phyloP scores from a whole-genome alignment of 192 early-diverging fungal genomes.

The Entomortierella lignicola region DNA sequence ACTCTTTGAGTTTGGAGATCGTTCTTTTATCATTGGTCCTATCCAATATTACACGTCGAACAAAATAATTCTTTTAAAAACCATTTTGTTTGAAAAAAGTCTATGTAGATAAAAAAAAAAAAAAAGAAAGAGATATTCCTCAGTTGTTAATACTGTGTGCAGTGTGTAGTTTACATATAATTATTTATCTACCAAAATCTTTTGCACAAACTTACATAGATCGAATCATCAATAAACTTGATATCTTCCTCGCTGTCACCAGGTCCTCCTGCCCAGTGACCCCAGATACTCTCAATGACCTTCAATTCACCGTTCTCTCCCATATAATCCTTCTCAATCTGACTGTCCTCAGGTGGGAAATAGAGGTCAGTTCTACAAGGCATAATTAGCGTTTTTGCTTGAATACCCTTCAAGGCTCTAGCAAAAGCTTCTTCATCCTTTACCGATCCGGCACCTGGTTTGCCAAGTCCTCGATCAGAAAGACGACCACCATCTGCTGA shows the following conservation, averaged over 20 bases:
- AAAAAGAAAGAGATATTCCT: no score
- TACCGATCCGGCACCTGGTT: slow-evolving; percentile 10
- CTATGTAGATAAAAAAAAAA: neutral
- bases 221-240: slow-evolving; percentile 28
- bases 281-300: slow-evolving; percentile 42
- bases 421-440: slow-evolving; percentile 28
- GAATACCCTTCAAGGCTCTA: slow-evolving; percentile 21
- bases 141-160: no score
- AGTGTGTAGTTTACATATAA: neutral
- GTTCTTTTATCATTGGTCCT: no score
- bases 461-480: slow-evolving; percentile 8
- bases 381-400: slow-evolving; percentile 27
- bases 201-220: slow-evolving; percentile 6
- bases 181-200: neutral
- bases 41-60: no score
- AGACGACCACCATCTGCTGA: slow-evolving; percentile 10
- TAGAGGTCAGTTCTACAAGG: slow-evolving; percentile 22
- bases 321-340: slow-evolving; percentile 38
- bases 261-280: slow-evolving; percentile 31
- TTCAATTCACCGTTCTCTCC: slow-evolving; percentile 30
- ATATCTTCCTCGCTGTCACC: slow-evolving; percentile 22
- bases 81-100: slow-evolving; percentile 17
- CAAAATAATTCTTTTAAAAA: slow-evolving; percentile 4
- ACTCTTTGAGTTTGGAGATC: no score
- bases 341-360: slow-evolving; percentile 39